Evolutionary conservation across 108 stramenopile genomes (phyloP).

Genomic region (Skeletonema potamos): DNA sequence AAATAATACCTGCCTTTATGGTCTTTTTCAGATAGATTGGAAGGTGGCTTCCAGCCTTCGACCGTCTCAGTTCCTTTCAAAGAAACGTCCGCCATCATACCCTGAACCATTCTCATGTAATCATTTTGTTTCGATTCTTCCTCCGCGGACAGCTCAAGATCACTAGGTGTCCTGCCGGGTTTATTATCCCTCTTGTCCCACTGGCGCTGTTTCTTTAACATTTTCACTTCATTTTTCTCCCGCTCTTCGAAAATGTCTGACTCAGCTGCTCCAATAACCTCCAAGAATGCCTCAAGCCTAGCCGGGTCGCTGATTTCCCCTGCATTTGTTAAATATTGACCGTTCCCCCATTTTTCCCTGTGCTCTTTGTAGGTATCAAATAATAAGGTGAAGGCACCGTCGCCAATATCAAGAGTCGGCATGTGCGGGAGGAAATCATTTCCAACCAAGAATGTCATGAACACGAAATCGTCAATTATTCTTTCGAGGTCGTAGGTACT

Average conservation of each 20-base stretch:
- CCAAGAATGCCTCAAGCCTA: conserved; percentile 79
- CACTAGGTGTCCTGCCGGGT: conserved; percentile 61
- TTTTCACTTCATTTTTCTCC: conserved; percentile 76
- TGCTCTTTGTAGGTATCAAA: conserved; percentile 93
- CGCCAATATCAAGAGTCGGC: conserved; percentile 95
- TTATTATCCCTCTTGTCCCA: conserved; percentile 87
- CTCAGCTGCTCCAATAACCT: conserved; percentile 85
- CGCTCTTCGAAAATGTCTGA: conserved; percentile 80
- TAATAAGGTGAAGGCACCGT: conserved; percentile 95
- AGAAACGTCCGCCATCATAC: conserved; percentile 54
- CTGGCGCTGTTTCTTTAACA: conserved; percentile 72
- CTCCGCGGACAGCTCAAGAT: conserved; percentile 70
- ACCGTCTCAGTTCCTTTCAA: conserved; percentile 47
- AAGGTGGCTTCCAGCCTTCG: conserved; percentile 67
- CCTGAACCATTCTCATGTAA: conserved; percentile 67
- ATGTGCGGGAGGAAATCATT: conserved; percentile 98
- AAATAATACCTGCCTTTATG: conserved; percentile 96
- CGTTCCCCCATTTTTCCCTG: conserved; percentile 70
- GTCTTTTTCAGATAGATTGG: conserved; percentile 69
- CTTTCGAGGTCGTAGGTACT: conserved; percentile 82
- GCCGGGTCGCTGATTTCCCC: conserved; percentile 82
- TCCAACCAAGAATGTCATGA: conserved; percentile 98
- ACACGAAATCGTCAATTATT: conserved; percentile 98
- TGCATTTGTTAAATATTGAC: conserved; percentile 88
- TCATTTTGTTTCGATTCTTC: conserved; percentile 83